Evolutionary conservation across 257 asterid genomes (phyloP).

Genomic region (Gentiana macrophylla): DNA sequence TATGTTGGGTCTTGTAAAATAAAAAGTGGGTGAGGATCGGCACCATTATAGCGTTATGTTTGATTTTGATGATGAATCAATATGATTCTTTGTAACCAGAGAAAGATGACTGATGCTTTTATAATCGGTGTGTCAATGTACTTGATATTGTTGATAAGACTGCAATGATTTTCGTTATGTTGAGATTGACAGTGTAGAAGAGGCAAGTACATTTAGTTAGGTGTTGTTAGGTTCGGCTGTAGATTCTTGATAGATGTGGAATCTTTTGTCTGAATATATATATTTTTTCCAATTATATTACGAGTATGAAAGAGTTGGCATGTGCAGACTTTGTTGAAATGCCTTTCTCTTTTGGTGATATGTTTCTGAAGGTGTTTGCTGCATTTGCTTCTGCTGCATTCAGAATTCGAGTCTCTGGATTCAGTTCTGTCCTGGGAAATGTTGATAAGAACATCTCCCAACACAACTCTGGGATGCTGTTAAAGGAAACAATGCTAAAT

Average conservation of each 20-base stretch:
- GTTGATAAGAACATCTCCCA: conserved; percentile 37
- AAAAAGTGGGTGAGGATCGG: too few relatives aligned
- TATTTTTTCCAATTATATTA: neutral
- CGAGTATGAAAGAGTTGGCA: conserved; percentile 7
- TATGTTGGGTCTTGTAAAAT: too few relatives aligned
- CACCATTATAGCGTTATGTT: too few relatives aligned
- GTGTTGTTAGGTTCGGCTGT: neutral
- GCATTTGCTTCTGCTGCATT: conserved; percentile 75
- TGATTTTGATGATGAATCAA: neutral
- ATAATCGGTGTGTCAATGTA: neutral
- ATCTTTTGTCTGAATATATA: too few relatives aligned
- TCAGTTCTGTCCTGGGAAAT: conserved; percentile 32
- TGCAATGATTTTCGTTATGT: too few relatives aligned
- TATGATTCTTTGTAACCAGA: neutral
- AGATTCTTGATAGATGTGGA: too few relatives aligned
- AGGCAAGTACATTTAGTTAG: too few relatives aligned
- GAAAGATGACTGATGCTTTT: neutral
- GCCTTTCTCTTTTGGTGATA: conserved; percentile 21
- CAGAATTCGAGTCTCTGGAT: conserved; percentile 52
- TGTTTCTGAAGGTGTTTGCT: conserved; percentile 61
- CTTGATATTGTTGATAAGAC: neutral
- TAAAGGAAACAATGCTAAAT: conserved; percentile 78
- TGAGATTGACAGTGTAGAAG: too few relatives aligned
- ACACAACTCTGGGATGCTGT: conserved; percentile 54
- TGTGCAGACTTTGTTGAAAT: conserved; percentile 12